Evolutionary conservation across 108 stramenopile genomes (phyloP).

Genomic region (Nitzschia palea): DNA sequence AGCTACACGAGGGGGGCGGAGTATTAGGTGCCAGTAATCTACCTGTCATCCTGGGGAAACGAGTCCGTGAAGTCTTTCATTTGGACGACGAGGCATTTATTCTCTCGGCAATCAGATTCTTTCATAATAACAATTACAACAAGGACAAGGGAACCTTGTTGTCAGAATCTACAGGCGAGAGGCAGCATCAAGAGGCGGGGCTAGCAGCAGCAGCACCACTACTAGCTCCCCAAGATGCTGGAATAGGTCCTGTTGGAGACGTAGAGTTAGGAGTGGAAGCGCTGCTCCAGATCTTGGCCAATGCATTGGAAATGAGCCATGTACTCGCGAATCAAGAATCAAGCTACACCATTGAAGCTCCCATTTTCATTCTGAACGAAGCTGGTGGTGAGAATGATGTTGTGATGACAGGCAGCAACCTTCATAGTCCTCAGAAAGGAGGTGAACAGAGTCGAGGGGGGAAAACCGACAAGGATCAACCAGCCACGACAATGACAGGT

Average conservation of each 20-base stretch:
- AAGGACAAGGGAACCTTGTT: neutral
- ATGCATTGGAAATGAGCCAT: neutral
- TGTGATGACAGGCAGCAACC: neutral
- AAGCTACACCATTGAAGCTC: neutral
- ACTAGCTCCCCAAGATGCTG: neutral
- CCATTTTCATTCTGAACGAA: no score
- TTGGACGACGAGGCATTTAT: constrained; percentile 16
- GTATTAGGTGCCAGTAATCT: neutral
- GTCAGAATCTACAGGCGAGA: no score
- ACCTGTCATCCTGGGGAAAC: neutral
- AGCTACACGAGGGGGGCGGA: neutral
- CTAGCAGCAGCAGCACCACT: no score
- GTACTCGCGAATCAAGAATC: constrained; percentile 9
- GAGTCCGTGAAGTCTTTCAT: constrained; percentile 8
- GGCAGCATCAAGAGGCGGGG: no score
- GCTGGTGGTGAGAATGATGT: constrained; percentile 1
- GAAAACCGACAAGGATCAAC: neutral
- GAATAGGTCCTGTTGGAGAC: no score
- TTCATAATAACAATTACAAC: neutral
- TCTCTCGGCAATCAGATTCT: neutral
- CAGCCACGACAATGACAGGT: no score
- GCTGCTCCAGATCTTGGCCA: neutral
- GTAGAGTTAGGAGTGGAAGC: no score
- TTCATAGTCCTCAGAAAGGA: no score
- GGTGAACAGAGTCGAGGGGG: no score